These are phyloP conservation scores for Hordeum marinum DNA, from an alignment of 176 grass and related monocot genomes.

Conservation along the genomic window DNA sequence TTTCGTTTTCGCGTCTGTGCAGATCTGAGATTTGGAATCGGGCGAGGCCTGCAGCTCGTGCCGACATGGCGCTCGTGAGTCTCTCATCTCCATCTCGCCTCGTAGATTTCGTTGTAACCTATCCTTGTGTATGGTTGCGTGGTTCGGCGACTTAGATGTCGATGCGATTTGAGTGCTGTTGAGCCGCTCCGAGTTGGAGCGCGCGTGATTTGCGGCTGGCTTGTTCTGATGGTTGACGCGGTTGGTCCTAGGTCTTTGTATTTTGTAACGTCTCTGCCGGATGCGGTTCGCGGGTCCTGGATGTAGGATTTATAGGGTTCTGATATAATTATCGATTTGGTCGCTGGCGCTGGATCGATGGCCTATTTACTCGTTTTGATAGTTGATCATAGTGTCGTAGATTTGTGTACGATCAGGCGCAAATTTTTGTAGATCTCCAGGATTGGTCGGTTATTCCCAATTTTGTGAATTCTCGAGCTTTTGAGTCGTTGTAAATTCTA, in stretches of 20 bases:
- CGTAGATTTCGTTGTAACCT: neutral
- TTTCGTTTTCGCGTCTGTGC: neutral
- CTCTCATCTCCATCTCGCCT: neutral
- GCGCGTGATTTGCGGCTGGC: neutral
- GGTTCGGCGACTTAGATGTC: neutral
- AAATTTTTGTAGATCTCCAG: neutral
- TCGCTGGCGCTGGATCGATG: neutral
- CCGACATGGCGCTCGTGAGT: conserved; percentile 47
- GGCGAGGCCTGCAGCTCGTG: neutral
- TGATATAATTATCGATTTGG: neutral
- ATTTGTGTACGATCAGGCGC: neutral
- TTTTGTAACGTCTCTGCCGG: neutral
- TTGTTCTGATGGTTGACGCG: neutral
- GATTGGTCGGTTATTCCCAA: too few relatives aligned
- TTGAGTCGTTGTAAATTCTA: neutral
- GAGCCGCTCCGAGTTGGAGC: neutral
- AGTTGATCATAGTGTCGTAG: neutral
- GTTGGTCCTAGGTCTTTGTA: neutral
- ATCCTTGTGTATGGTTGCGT: neutral
- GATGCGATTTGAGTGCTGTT: neutral
- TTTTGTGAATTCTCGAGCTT: neutral
- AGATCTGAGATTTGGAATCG: conserved; percentile 27
- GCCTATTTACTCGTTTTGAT: neutral
- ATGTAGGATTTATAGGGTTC: neutral
- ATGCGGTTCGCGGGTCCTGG: neutral